Conservation (phyloP, 192 early-diverging fungal genomes). For the Backusella parvicylindrica region DNA sequence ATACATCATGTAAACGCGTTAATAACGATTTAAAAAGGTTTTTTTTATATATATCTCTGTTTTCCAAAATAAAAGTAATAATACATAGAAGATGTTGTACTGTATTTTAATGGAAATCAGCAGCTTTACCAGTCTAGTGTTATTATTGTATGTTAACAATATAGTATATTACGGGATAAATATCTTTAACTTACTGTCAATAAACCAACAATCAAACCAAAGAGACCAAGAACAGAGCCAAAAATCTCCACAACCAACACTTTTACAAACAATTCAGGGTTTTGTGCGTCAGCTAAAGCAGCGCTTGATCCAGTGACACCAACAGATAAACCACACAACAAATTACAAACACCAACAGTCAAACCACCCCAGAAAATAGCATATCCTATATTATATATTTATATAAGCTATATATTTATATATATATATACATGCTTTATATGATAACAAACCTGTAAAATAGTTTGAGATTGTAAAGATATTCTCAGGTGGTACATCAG, state of each 20-base stretch:
- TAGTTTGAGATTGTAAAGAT: slow-evolving; percentile 60
- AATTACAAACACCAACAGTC: slow-evolving; percentile 88
- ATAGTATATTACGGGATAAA: neutral
- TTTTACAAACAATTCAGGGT: slow-evolving; percentile 93
- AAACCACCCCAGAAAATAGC: slow-evolving; percentile 94
- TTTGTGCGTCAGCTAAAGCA: slow-evolving; percentile 92
- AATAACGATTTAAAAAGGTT: too few relatives aligned
- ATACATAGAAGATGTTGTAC: too few relatives aligned
- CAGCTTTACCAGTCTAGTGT: slow-evolving; percentile 33
- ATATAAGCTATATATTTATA: neutral
- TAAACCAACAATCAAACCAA: slow-evolving; percentile 93
- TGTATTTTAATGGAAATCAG: slow-evolving; percentile 30
- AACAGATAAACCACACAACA: slow-evolving; percentile 90
- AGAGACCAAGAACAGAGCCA: slow-evolving; percentile 91
- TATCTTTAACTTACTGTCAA: slow-evolving; percentile 54
- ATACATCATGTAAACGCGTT: too few relatives aligned
- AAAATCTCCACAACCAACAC: slow-evolving; percentile 97
- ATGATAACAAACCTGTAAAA: slow-evolving; percentile 66
- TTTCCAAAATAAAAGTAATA: too few relatives aligned
- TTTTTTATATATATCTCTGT: too few relatives aligned
- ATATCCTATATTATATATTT: slow-evolving; percentile 49
- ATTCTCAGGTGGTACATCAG: slow-evolving; percentile 40
- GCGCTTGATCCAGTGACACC: slow-evolving; percentile 92
- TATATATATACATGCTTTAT: neutral
- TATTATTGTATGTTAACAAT: neutral